Evolutionary conservation across 139 green algal genomes (phyloP), one percentile per base, ranked within the genome.

Genomic region (Haematococcus sp.): DNA sequence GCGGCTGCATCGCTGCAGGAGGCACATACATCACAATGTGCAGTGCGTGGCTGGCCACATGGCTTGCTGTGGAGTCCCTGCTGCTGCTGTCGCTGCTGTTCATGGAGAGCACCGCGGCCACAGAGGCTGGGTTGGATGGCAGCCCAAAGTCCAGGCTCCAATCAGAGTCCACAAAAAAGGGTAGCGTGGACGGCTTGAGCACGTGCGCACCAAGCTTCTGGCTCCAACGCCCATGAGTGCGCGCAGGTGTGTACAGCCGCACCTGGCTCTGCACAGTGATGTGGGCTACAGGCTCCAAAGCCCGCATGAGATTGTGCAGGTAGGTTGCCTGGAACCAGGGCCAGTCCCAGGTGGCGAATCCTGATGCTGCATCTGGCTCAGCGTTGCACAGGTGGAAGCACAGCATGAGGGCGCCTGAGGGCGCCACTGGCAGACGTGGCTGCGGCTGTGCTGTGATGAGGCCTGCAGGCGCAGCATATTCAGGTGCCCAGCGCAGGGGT

Each of bases 21-120:
- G 86, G 86, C 1, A 88, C 69, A 35, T 81, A 89, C n/a, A 85
- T 68, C 59, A 89, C 43, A 31, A 83, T 86, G 73, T 86, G 78
- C 63, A 91, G 75, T 32, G 85, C 78, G 52, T 87, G 80, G 3
- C 63, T 31, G 13, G 70, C 46, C 19, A 83, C 17, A 30, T 64
- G 60, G 2, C 13, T 65, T n/a, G 71, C 68, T 46, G 74, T 70
- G 23, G 40, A 58, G 55, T 34, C 60, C 2, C n/a, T 61, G n/a
- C n/a, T 34, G 2, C 60, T 67, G 44, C 55, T 72, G 7, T 27
- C 43, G 31, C 68, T 71, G 19, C 2, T 31, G 51, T 55, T 55
- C n/a, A 28, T 63, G n/a, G 5, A 5, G n/a, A n/a, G n/a, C n/a
- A n/a, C n/a, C n/a, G 46, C 32, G 63, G 63, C 19, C 33, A 52